A percentile compares a stretch with the other conserved stretches of the same genome.
Conservation (phyloP, 192 early-diverging fungal species). For the Allomyces arbusculus region DNA sequence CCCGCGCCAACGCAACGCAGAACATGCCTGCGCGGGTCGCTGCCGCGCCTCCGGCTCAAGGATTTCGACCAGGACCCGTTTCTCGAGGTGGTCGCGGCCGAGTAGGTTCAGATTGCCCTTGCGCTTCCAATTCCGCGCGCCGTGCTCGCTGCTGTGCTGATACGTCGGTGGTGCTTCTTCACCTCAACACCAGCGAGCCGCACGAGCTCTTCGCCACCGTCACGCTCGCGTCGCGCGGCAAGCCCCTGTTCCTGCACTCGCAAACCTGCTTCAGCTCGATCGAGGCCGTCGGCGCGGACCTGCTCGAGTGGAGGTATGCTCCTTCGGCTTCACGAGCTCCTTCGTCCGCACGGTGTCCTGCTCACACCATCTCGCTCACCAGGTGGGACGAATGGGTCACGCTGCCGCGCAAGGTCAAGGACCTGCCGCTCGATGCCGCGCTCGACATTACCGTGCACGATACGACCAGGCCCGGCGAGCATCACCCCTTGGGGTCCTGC, state of each 20-base stretch:
- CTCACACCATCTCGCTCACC: neutral
- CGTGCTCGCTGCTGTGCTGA: too few species aligned
- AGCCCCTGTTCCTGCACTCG: constrained; percentile 4
- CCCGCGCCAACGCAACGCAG: constrained; percentile 5
- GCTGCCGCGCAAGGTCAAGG: constrained; percentile 69
- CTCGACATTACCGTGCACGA: constrained; percentile 65
- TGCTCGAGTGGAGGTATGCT: too few species aligned
- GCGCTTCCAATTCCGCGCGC: too few species aligned
- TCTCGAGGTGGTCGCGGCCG: constrained; percentile 6
- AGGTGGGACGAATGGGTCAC: constrained; percentile 89
- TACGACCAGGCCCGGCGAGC: constrained; percentile 48
- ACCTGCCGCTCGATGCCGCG: constrained; percentile 51
- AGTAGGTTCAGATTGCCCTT: too few species aligned
- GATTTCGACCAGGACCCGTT: constrained; percentile 6
- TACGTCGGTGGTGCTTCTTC: too few species aligned
- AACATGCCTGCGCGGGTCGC: constrained; percentile 18
- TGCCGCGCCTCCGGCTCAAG: constrained; percentile 8
- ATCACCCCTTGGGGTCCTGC: constrained; percentile 37
- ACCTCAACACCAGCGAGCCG: constrained; percentile 9
- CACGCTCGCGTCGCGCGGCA: neutral
- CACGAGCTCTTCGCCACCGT: constrained; percentile 3
- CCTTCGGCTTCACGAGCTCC: neutral
- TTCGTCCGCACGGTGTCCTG: neutral
- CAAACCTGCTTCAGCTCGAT: constrained; percentile 3
- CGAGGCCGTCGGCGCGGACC: too few species aligned